Evolutionary conservation across 2,329 filamentous ascomycete species (phyloP).

Genomic region (Phoma sp.): DNA sequence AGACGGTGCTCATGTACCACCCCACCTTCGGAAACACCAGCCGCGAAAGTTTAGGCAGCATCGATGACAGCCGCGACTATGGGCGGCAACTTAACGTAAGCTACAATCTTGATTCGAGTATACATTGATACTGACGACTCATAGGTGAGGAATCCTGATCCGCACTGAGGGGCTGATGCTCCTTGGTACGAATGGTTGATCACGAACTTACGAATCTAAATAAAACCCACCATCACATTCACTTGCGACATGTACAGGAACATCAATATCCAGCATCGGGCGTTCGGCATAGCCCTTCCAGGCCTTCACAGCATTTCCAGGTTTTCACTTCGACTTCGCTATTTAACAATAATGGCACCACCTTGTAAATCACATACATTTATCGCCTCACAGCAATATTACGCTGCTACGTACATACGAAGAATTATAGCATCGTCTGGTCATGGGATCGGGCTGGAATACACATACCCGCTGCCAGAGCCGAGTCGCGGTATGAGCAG

Average conservation of each 20-base stretch:
- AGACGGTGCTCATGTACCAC: constrained; percentile 55
- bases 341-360: constrained; percentile 6
- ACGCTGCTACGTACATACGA: constrained; percentile 22
- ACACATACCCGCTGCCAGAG: constrained; percentile 8
- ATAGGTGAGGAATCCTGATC: constrained; percentile 46
- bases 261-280: constrained; percentile 10
- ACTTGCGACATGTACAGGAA: constrained; percentile 3
- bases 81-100: constrained; percentile 56
- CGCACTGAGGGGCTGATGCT: constrained; percentile 16
- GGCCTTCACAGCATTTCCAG: background rate
- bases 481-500: constrained; percentile 11
- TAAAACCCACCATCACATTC: constrained; percentile 1
- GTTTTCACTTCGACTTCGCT: constrained; percentile 8
- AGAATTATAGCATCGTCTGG: constrained; percentile 3
- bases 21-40: constrained; percentile 48
- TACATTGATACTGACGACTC: constrained; percentile 17
- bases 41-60: constrained; percentile 55
- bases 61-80: constrained; percentile 58
- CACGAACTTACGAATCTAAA: constrained; percentile 5
- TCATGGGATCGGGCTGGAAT: constrained; percentile 7
- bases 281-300: constrained; percentile 1
- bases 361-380: constrained; percentile 9
- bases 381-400: constrained; percentile 3
- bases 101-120: background rate
- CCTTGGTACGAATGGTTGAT: constrained; percentile 2